Base-by-base conservation (phyloP, 2,329 filamentous ascomycete species). In the Tolypocladium guangdongense region DNA sequence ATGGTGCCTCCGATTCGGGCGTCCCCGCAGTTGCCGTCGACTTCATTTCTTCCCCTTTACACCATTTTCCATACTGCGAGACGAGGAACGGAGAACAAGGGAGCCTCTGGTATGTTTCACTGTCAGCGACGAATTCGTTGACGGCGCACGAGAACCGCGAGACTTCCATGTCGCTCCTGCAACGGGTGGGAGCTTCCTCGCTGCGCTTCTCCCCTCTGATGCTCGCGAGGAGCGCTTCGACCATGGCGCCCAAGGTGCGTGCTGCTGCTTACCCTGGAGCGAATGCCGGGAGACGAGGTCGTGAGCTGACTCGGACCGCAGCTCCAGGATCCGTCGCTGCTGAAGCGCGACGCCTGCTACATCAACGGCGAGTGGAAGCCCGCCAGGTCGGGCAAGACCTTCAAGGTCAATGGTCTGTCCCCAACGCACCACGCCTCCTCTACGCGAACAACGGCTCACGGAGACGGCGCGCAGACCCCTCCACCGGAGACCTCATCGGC, bases 341-440 rank as follows among this genome's bases (percentile, higher is more conserved):
- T 97, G 64, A 96, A 95, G 75, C 82, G 86, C 61, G 81, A 91
- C 66, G 80, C 82, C 55, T 82, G 83, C 64, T 96, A 92, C 66
- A 84, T 97, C 65, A 92, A 99, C 68, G 93, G 93, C 64, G 81
- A 95, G 79, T 99, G 91, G 88, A 81, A 95, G 57, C 78, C 80
- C 62, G 88, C 92, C 61, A 82, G 83, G 64, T 95, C 90, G 1
- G 89, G 90, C 66, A 84, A 95, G 79, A 96, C 90, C 47, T 99
- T 97, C 69, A 85, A 93, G 67, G 88, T 96, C 56, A 78, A 81
- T 58, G 86, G 84, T 86, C 71, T 59, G 65, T 55, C 36, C 8
- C n/a, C 53, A 55, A 52, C 30, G 20, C 7, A 2, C n/a, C 20
- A 8, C 22, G 10, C 36, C 20, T 12, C n/a, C 38, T 24, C 49